Evolutionary conservation across 2,329 filamentous ascomycete species (phyloP), one percentile per base, ranked within the genome.

Genomic region (Fusarium sp.): DNA sequence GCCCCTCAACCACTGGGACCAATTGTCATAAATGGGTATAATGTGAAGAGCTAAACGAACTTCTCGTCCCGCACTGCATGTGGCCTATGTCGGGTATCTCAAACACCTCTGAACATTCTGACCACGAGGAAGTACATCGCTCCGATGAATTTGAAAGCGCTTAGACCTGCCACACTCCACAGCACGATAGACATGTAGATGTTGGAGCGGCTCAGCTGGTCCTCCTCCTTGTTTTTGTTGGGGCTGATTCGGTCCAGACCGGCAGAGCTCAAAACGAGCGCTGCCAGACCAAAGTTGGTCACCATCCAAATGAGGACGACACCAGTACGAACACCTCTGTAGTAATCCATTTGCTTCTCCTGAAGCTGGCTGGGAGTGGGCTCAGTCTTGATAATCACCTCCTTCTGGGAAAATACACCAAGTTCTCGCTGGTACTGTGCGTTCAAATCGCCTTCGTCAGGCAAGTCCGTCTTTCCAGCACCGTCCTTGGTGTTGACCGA

Each of bases 281-380:
- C 95, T 1, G 88, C 89, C 7, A 99, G 88, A 1, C 88, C 94
- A 77, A 99, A 92, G 79, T 99, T 99, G 75, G 90, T 94, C 73
- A 98, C 93, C 86, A 99, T 97, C 96, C 96, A 99, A 69, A 91
- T 89, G 49, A 98, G 83, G 28, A 99, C 96, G 70, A 97, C 94
- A 26, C 93, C 88, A 20, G 92, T 96, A 65, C 96, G 89, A 77
- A 99, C 97, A 69, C 94, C 96, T 74, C 94, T 94, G 86, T 99
- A 99, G 81, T 98, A 99, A 78, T 99, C 96, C 83, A 97, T 93
- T 78, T 99, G 95, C 75, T 91, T 93, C 76, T 97, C 94, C 34
- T 88, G 85, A 43, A 86, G 80, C 70, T 88, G 83, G 0, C 81
- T 76, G 1, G 85, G 77, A 1, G 83, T 84, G 0, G 87, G 85